A percentile compares a stretch with the other conserved stretches of the same genome.
These are phyloP conservation scores for Populus tremula DNA, from an alignment of 345 rosid genomes.

Conservation along the genomic window DNA sequence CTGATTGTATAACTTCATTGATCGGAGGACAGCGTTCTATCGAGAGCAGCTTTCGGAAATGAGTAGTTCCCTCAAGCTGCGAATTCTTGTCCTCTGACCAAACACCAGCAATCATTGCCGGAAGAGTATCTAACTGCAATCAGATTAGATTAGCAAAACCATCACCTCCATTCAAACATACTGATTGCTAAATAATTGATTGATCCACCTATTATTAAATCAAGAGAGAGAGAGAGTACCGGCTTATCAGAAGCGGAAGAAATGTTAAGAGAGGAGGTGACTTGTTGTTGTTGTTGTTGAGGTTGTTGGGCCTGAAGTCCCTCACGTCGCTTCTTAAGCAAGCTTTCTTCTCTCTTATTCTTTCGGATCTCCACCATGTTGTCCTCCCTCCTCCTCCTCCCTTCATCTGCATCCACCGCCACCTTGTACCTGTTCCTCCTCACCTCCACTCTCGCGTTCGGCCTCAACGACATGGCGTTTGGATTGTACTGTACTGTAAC, in stretches of 20 bases:
- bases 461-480: conserved; percentile 29
- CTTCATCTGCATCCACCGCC: conserved; percentile 33
- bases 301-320: conserved; percentile 16
- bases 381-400: conserved; percentile 32
- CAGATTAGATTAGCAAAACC: background rate
- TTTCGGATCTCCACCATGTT: conserved; percentile 33
- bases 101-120: conserved; percentile 23
- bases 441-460: conserved; percentile 28
- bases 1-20: conserved; percentile 29
- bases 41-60: conserved; percentile 29
- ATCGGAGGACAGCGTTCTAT: conserved; percentile 28
- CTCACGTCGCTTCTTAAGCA: conserved; percentile 30
- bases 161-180: background rate
- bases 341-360: conserved; percentile 26
- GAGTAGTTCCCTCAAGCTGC: conserved; percentile 30
- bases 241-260: conserved; percentile 11
- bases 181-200: background rate
- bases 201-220: background rate
- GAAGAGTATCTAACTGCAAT: conserved; percentile 24
- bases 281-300: conserved; percentile 8
- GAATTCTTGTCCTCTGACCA: conserved; percentile 15
- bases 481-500: background rate
- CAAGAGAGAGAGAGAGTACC: background rate
- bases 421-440: conserved; percentile 30
- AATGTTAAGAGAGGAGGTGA: conserved; percentile 3